Conservation (phyloP, 1,139 yeast genomes). For the Wickerhamomyces sp. region DNA sequence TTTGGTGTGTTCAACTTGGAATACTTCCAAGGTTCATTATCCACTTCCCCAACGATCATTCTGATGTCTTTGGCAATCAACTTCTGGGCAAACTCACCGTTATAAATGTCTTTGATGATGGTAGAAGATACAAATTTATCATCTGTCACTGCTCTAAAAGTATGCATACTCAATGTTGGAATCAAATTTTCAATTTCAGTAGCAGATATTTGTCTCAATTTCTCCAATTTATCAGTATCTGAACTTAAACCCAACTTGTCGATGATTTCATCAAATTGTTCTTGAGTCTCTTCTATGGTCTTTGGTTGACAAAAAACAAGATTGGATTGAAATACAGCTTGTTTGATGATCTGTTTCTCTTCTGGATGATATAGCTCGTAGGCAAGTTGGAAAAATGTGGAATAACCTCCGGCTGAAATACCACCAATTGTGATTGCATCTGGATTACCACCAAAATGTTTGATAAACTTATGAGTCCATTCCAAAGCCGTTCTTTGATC, state of each 20-base stretch:
- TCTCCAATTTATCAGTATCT: conserved; percentile 19
- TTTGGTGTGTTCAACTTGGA: conserved; percentile 31
- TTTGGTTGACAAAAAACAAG: conserved; percentile 19
- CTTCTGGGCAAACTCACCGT: conserved; percentile 30
- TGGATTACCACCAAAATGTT: conserved; percentile 30
- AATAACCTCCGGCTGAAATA: conserved; percentile 24
- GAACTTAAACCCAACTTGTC: conserved; percentile 13
- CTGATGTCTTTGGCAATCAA: conserved; percentile 23
- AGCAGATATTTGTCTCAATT: conserved; percentile 22
- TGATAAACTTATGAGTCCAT: conserved; percentile 32
- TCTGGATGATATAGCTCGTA: conserved; percentile 34
- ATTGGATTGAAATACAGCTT: conserved; percentile 32
- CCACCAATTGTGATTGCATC: conserved; percentile 28
- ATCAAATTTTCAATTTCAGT: conserved; percentile 26
- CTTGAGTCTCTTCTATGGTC: conserved; percentile 26
- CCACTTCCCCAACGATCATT: conserved; percentile 35
- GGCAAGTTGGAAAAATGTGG: conserved; percentile 19
- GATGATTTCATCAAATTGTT: conserved; percentile 32
- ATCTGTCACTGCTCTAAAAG: conserved; percentile 37
- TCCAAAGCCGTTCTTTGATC: conserved; percentile 36
- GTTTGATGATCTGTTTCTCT: conserved; percentile 30
- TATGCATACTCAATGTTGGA: conserved; percentile 28
- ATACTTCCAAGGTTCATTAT: conserved; percentile 31
- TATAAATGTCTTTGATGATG: conserved; percentile 27
- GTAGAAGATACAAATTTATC: conserved; percentile 27